A percentile compares a stretch with the other conserved stretches of the same genome.
These are phyloP conservation scores for Thuja plicata DNA, from an alignment of 83 land plant genomes.

Conservation along the genomic window DNA sequence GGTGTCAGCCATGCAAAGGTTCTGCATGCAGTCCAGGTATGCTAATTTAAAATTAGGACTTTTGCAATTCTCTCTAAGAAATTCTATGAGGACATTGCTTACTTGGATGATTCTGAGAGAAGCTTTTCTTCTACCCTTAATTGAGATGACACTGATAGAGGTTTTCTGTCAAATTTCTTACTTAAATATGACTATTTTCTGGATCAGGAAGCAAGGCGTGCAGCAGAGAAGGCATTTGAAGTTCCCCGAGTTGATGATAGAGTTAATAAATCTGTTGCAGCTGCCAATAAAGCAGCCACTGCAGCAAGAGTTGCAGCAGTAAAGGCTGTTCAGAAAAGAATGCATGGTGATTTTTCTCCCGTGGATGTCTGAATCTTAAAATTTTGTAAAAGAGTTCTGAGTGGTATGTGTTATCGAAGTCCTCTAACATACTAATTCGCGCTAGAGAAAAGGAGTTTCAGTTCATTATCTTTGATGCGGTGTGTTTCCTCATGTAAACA, in stretches of 20 bases:
- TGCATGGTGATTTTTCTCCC: slow-evolving; percentile 12
- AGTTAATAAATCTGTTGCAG: slow-evolving; percentile 86
- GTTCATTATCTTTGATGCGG: slow-evolving; percentile 14
- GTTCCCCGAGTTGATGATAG: slow-evolving; percentile 89
- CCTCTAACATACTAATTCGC: background rate
- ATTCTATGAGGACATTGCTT: background rate
- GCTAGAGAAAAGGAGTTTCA: slow-evolving; percentile 6
- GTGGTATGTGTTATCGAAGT: background rate
- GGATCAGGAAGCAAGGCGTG: slow-evolving; percentile 82
- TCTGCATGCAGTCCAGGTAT: slow-evolving; percentile 80
- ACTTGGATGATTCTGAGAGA: background rate
- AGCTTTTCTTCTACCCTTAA: background rate
- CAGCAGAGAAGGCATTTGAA: slow-evolving; percentile 77
- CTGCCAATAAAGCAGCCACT: slow-evolving; percentile 88
- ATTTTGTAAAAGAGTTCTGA: background rate
- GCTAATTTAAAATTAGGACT: background rate
- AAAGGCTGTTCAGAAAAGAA: slow-evolving; percentile 79
- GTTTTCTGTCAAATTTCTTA: background rate
- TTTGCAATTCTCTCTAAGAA: background rate
- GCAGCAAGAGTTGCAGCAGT: slow-evolving; percentile 96
- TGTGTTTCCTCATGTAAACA: background rate
- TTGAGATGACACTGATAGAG: background rate
- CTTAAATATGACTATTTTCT: background rate
- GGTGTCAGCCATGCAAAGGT: slow-evolving; percentile 57
- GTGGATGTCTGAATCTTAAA: slow-evolving; percentile 8